A percentile compares a stretch with the other conserved stretches of the same genome.
phyloP scores from a whole-genome alignment of 352 stramenopile species.

The Pythium phragmitis region DNA sequence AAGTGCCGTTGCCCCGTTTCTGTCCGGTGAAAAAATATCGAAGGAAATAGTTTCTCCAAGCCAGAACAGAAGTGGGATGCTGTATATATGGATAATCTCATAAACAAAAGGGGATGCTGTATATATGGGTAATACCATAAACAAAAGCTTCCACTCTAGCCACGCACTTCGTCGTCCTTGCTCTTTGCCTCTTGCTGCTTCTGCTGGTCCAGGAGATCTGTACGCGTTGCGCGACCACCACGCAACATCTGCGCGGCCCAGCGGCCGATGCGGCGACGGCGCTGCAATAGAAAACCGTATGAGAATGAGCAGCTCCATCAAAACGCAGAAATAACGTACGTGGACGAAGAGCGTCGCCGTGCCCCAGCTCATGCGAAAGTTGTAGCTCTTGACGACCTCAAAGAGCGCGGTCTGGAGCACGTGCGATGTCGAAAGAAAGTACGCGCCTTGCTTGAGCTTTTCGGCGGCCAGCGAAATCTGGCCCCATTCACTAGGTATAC shows the following conservation, averaged over 20 bases:
- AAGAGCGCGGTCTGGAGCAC: constrained; percentile 76
- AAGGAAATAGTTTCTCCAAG: neutral
- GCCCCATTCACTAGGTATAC: constrained; percentile 58
- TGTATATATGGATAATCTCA: neutral
- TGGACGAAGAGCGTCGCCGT: constrained; percentile 82
- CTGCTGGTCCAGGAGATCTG: constrained; percentile 60
- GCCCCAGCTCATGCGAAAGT: constrained; percentile 85
- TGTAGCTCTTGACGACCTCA: constrained; percentile 74
- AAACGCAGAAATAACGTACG: constrained; percentile 34
- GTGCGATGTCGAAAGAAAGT: constrained; percentile 83
- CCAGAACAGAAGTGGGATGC: neutral
- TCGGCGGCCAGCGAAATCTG: constrained; percentile 79
- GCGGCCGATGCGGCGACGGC: constrained; percentile 76
- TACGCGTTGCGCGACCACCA: constrained; percentile 68
- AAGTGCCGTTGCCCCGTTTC: constrained; percentile 10
- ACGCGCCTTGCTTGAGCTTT: constrained; percentile 82
- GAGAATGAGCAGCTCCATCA: neutral
- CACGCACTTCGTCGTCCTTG: constrained; percentile 25
- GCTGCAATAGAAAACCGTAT: constrained; percentile 32
- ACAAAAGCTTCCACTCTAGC: neutral
- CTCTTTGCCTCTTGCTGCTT: constrained; percentile 27
- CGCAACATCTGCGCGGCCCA: constrained; percentile 86
- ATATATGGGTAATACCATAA: constrained; percentile 4
- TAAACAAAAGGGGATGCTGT: neutral
- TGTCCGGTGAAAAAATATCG: constrained; percentile 2